Evolutionary conservation across 805 yeast genomes (phyloP).

Genomic region (Yarrowia deformans): DNA sequence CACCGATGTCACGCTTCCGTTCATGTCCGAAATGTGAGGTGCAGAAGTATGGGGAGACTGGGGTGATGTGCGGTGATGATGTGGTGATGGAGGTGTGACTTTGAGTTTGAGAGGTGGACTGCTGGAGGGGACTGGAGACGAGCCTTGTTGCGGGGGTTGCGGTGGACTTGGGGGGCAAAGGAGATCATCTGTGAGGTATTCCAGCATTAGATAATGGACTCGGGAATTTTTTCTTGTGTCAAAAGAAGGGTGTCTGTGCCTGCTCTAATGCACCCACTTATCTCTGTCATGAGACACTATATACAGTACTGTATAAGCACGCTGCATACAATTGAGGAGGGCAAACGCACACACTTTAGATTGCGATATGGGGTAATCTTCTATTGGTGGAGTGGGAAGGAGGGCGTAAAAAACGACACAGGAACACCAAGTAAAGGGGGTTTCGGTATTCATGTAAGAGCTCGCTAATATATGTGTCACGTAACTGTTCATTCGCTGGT

Average conservation of each 20-base stretch:
- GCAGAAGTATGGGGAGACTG: background rate
- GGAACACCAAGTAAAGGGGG: too few species aligned
- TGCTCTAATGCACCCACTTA: background rate
- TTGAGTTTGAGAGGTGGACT: background rate
- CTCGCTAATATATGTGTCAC: too few species aligned
- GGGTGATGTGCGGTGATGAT: constrained; percentile 3
- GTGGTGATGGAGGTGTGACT: constrained; percentile 9
- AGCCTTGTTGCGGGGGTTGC: background rate
- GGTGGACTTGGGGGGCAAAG: background rate
- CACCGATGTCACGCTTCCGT: constrained; percentile 35
- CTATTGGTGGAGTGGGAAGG: constrained; percentile 3
- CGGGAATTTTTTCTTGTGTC: background rate
- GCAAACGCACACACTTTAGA: background rate
- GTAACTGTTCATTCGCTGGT: too few species aligned
- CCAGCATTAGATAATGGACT: background rate
- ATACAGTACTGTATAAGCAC: too few species aligned
- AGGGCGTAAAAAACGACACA: too few species aligned
- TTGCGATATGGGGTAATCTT: constrained; percentile 31
- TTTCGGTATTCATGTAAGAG: too few species aligned
- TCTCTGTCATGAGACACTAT: background rate
- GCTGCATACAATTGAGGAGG: constrained; percentile 6
- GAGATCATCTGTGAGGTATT: background rate
- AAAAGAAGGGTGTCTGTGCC: background rate
- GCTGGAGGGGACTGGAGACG: background rate
- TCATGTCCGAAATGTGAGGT: constrained; percentile 5